phyloP scores from a whole-genome alignment of 129 eudicot species.

The Artemisia annua region DNA sequence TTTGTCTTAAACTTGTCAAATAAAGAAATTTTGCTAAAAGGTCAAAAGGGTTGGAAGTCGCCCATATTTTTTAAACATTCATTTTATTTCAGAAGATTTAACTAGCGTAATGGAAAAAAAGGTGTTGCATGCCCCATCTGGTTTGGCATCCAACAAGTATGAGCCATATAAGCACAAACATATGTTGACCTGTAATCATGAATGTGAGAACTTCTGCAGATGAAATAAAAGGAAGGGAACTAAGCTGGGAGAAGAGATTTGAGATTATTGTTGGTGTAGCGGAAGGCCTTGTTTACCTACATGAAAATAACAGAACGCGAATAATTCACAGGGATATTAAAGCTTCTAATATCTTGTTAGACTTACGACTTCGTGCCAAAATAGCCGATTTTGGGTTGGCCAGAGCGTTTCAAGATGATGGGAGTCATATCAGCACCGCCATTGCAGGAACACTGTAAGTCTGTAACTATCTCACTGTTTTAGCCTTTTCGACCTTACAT shows the following conservation, averaged over 20 bases:
- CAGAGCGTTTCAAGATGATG: conserved; percentile 81
- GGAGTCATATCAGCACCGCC: conserved; percentile 79
- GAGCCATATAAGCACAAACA: not conserved
- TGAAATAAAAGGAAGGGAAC: conserved; percentile 48
- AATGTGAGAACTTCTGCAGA: conserved; percentile 38
- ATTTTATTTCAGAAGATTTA: no score
- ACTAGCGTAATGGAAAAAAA: no score
- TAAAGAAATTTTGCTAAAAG: no score
- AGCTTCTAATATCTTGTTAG: conserved; percentile 72
- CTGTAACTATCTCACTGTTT: conserved; percentile 40
- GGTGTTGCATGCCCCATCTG: no score
- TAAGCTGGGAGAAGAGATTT: conserved; percentile 77
- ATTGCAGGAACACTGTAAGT: conserved; percentile 85
- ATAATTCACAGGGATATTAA: conserved; percentile 82
- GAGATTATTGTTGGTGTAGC: conserved; percentile 61
- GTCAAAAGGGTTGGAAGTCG: no score
- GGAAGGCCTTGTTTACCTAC: conserved; percentile 87
- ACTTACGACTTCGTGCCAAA: conserved; percentile 66
- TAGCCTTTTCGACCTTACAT: not conserved
- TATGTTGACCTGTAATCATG: not conserved
- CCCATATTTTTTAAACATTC: no score
- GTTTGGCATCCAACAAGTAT: not conserved
- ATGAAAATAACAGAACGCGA: conserved; percentile 60
- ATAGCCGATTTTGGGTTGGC: conserved; percentile 91
- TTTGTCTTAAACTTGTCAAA: no score